Conservation (phyloP, 805 yeast species). For the Cyberlindnera saturnus region DNA sequence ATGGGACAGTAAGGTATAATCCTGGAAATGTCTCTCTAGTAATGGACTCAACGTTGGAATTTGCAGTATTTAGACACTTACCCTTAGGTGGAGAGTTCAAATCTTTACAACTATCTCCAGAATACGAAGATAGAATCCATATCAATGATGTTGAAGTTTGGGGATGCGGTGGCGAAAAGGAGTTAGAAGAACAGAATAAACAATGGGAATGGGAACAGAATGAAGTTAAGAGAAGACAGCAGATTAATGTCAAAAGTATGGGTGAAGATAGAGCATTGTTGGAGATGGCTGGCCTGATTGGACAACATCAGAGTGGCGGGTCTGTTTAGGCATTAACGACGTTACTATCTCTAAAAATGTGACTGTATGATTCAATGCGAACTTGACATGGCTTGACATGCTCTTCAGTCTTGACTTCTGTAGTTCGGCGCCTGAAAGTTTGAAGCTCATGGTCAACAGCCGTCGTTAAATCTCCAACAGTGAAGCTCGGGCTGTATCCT, state of each 20-base stretch:
- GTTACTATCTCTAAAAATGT: too few species aligned
- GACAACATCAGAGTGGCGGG: conserved; percentile 44
- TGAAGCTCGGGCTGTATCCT: too few species aligned
- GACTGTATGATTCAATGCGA: background rate
- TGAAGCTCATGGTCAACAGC: too few species aligned
- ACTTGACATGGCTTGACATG: too few species aligned
- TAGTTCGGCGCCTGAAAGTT: too few species aligned
- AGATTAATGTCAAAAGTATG: conserved; percentile 55
- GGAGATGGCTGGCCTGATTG: conserved; percentile 73
- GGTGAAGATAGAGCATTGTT: conserved; percentile 82
- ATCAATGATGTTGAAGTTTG: conserved; percentile 81
- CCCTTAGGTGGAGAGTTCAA: conserved; percentile 48
- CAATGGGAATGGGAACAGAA: conserved; percentile 90
- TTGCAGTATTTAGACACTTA: conserved; percentile 69
- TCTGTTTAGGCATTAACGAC: conserved; percentile 26
- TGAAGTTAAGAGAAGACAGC: conserved; percentile 75
- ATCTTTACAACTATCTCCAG: conserved; percentile 28
- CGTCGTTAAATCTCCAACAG: too few species aligned
- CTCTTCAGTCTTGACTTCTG: too few species aligned
- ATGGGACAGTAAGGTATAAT: conserved; percentile 36
- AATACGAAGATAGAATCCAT: conserved; percentile 63
- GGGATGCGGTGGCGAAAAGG: conserved; percentile 84
- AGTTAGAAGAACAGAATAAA: conserved; percentile 66
- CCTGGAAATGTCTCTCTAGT: conserved; percentile 82
- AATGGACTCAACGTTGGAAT: conserved; percentile 72